Base-by-base conservation (phyloP, 352 stramenopile genomes). In the Globisporangium carolinianum region DNA sequence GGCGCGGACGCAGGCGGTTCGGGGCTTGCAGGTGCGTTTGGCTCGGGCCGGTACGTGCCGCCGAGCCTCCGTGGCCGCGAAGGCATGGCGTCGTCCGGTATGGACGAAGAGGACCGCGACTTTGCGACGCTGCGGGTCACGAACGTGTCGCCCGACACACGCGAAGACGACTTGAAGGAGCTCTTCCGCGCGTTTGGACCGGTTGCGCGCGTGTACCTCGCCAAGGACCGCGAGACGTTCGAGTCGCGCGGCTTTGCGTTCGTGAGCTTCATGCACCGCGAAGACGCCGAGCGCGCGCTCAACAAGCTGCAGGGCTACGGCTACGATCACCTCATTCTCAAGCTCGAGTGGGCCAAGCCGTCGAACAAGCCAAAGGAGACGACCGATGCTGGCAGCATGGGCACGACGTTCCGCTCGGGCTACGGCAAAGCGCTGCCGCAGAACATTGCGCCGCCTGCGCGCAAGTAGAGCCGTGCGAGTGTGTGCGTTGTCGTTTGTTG, bases 291-390 rank as follows among this genome's bases (percentile, higher is more conserved):
- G 67, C 79, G 80, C 63, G 97, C 97, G 32, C 97, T 99, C 86
- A 84, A 98, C 62, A 97, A 97, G 67, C 78, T 99, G 51, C 83
- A 95, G 69, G 97, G 97, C 52, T 98, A 97, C 79, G 97, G 97
- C 53, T 99, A 99, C 72, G 96, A 99, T 76, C 97, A 99, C 80
- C 87, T 99, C 72, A 99, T 99, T 77, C 83, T 99, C 58, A 99
- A 99, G 86, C 83, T 99, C 57, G 97, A 99, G 81, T 99, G 96
- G 96, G 97, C 97, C 58, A 97, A 98, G 86, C 97, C 97, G 6
- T 94, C 86, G 59, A 96, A 78, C 85, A 97, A 90, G 77, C 78
- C 75, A 36, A 75, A 75, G 32, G 66, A 83, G 32, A 65, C 78
- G 58, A 79, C 79, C 56, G 77, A 95, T 55, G 75, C 79, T 48